Conservation (phyloP, 345 rosid species). For the Streptanthus diversifolius region DNA sequence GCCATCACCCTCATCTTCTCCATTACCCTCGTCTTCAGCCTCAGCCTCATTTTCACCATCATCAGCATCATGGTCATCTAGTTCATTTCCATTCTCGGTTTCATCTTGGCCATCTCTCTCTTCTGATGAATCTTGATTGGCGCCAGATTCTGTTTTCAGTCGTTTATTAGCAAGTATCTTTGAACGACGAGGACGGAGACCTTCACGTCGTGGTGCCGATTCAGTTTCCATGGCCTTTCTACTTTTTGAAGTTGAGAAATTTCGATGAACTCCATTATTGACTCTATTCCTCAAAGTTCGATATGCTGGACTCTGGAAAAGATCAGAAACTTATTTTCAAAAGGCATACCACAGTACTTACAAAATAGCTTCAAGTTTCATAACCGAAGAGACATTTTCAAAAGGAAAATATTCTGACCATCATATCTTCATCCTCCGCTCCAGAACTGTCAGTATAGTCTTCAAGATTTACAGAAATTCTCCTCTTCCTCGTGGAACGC, state of each 20-base stretch:
- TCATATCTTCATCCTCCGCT: constrained; percentile 87
- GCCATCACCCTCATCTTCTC: constrained; percentile 58
- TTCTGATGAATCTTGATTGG: constrained; percentile 67
- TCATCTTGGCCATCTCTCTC: constrained; percentile 77
- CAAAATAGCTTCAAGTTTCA: background rate
- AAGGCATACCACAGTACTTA: constrained; percentile 10
- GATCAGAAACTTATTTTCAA: constrained; percentile 16
- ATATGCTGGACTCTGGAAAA: constrained; percentile 60
- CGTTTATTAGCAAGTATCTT: constrained; percentile 48
- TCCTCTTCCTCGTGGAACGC: constrained; percentile 92
- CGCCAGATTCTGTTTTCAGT: constrained; percentile 56
- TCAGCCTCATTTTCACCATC: constrained; percentile 73
- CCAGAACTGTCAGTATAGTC: constrained; percentile 90
- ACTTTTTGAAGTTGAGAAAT: constrained; percentile 54
- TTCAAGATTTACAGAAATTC: constrained; percentile 73
- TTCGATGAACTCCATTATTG: constrained; percentile 52
- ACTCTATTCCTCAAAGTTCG: constrained; percentile 55
- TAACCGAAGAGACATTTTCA: background rate
- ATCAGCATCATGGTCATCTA: constrained; percentile 58
- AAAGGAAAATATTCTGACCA: constrained; percentile 53
- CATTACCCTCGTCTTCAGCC: constrained; percentile 75
- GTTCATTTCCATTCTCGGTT: constrained; percentile 76
- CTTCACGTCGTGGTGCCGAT: constrained; percentile 93
- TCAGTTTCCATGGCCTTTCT: constrained; percentile 50
- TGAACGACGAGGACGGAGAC: constrained; percentile 90